Conservation (phyloP, 2,329 filamentous ascomycete species). For the Microcera coccophila region DNA sequence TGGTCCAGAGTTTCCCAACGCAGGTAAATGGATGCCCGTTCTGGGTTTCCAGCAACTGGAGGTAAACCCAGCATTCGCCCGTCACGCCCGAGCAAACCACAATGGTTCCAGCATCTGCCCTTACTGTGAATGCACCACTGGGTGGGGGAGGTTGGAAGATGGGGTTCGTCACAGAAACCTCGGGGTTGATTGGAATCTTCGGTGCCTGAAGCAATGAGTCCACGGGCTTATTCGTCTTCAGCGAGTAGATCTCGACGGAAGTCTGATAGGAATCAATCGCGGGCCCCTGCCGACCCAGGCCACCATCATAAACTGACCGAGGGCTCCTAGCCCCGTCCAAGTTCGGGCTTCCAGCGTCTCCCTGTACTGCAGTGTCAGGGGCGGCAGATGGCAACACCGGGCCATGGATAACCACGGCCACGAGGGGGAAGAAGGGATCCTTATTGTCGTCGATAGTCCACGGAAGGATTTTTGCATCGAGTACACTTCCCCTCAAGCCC, state of each 20-base stretch:
- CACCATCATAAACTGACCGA: constrained; percentile 36
- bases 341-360: constrained; percentile 37
- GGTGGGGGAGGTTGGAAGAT: constrained; percentile 66
- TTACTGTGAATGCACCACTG: constrained; percentile 68
- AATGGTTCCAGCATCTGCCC: constrained; percentile 67
- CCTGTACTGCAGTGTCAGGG: constrained; percentile 35
- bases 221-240: constrained; percentile 68
- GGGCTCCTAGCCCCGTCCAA: constrained; percentile 42
- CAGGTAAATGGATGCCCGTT: constrained; percentile 56
- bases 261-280: constrained; percentile 70
- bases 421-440: constrained; percentile 61
- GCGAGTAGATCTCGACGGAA: constrained; percentile 81
- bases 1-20: constrained; percentile 89
- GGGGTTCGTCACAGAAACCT: constrained; percentile 54
- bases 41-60: constrained; percentile 43
- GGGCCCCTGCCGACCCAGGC: constrained; percentile 32
- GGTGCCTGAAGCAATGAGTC: constrained; percentile 70
- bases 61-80: constrained; percentile 81
- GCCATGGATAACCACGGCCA: constrained; percentile 78
- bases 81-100: constrained; percentile 75
- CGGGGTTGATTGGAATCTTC: constrained; percentile 54
- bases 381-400: constrained; percentile 52
- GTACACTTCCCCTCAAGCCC: constrained; percentile 73
- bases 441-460: constrained; percentile 57
- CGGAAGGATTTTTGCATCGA: constrained; percentile 77